Evolutionary conservation across 2,329 filamentous ascomycete species (phyloP).

Genomic region (Talaromyces sp.): DNA sequence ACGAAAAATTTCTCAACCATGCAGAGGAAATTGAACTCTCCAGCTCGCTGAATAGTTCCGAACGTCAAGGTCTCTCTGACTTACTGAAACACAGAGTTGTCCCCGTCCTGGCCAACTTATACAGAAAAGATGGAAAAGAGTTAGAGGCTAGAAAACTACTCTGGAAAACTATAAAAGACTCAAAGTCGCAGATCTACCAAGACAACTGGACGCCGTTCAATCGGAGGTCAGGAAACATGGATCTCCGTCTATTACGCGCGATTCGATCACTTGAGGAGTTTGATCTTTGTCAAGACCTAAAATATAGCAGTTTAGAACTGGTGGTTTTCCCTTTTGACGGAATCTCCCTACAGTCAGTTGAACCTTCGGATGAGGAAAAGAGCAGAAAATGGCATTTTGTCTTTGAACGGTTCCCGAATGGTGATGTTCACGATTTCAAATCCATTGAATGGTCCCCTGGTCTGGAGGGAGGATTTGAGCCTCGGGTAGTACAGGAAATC

Average conservation of each 20-base stretch:
- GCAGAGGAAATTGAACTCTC: not conserved
- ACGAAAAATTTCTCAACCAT: conserved; percentile 13
- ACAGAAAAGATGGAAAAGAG: conserved; percentile 5
- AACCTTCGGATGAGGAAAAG: conserved; percentile 12
- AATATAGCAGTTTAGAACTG: conserved; percentile 8
- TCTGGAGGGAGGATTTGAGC: conserved; percentile 8
- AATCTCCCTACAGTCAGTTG: not conserved
- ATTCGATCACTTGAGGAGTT: not conserved
- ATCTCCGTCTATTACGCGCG: not conserved
- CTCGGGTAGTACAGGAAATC: not conserved
- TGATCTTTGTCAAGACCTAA: not conserved
- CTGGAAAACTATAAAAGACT: not conserved
- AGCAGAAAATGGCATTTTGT: conserved; percentile 10
- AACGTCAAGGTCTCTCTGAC: not conserved
- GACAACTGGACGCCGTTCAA: conserved; percentile 5
- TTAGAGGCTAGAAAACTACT: conserved; percentile 3
- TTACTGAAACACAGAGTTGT: not conserved
- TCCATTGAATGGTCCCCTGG: conserved; percentile 4
- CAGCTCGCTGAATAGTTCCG: not conserved
- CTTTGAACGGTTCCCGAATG: not conserved
- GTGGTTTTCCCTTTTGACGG: conserved; percentile 9
- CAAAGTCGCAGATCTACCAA: not conserved
- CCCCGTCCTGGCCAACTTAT: not conserved
- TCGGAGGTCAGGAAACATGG: not conserved
- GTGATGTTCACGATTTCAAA: not conserved